Percentiles rank a stretch among this genome's conserved stretches.
Conservation (phyloP, 2,329 filamentous ascomycete species). For the Neofusicoccum laricinum region DNA sequence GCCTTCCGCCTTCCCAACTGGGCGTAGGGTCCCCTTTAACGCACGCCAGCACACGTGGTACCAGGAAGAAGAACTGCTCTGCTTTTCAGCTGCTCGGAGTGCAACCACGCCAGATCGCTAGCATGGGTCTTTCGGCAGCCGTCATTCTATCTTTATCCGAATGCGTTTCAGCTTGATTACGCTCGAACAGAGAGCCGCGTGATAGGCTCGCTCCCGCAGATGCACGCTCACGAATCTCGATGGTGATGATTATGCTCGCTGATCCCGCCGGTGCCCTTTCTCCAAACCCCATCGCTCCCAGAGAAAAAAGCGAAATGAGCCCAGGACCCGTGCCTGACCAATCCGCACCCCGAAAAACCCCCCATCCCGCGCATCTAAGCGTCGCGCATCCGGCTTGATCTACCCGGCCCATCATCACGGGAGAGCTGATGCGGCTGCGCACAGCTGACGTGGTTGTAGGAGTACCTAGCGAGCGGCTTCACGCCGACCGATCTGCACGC, state of each 20-base stretch:
- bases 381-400: not conserved
- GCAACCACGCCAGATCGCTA: not conserved
- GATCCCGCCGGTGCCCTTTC: not conserved
- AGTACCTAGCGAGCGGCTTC: not conserved
- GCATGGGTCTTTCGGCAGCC: not conserved
- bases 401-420: too few species aligned
- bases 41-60: not conserved
- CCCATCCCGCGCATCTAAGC: not conserved
- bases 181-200: not conserved
- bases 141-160: not conserved
- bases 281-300: not conserved
- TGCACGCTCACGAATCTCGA: too few species aligned
- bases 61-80: not conserved
- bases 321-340: not conserved
- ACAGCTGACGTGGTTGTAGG: not conserved
- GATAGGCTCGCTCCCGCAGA: not conserved
- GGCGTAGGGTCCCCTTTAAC: not conserved
- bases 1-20: conserved; percentile 4
- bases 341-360: not conserved
- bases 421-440: not conserved
- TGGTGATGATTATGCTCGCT: too few species aligned
- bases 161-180: not conserved
- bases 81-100: too few species aligned
- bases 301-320: not conserved
- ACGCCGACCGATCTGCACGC: not conserved